Evolutionary conservation across 768 basidiomycete species (phyloP), one percentile per base, ranked within the genome.

Genomic region (Rhodotorula paludigena): DNA sequence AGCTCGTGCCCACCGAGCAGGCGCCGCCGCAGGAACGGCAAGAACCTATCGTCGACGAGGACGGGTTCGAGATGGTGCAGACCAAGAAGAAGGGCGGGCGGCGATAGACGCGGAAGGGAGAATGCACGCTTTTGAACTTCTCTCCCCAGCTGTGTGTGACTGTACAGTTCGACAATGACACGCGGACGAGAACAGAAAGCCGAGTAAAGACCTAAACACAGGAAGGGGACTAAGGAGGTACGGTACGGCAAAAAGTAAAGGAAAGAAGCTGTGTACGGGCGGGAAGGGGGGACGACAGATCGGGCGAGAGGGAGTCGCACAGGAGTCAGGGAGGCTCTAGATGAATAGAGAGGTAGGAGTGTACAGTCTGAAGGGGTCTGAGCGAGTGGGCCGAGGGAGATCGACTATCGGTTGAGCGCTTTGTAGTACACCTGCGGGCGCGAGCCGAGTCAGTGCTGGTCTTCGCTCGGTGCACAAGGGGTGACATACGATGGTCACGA

Each of bases 1-100:
- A 21, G 83, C 67, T 64, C 14, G 56, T 74, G n/a, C n/a, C n/a
- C n/a, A n/a, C n/a, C 54, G 59, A 73, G 38, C 23, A 51, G 12
- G 32, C 60, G 28, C 57, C 38, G 12, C 51, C 52, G 48, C 77
- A 65, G 79, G n/a, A 73, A n/a, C 81, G 78, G 58, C 79, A 81
- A 18, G 86, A 88, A 74, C 87, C 88, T 0, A 84, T 89, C 57
- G 82, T 93, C 0, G 93, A 97, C 74, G 89, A 92, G 68, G 92
- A 98, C 66, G 93, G 93, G 1, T 98, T 98, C 76, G 90, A 88
- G 6, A 76, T 87, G 57, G 90, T 98, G 5, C 77, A 79, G 71
- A 36, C 67, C 3, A 68, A 68, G 62, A 75, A 76, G 57, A 80
- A 80, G 74, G 77, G 78, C 14, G 74, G 74, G 36, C 69, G 73